Percentiles rank a stretch among this genome's conserved stretches.
These are phyloP conservation scores for Exophiala dermatitidis DNA, from an alignment of 2,329 filamentous ascomycete species.

Conservation along the genomic window DNA sequence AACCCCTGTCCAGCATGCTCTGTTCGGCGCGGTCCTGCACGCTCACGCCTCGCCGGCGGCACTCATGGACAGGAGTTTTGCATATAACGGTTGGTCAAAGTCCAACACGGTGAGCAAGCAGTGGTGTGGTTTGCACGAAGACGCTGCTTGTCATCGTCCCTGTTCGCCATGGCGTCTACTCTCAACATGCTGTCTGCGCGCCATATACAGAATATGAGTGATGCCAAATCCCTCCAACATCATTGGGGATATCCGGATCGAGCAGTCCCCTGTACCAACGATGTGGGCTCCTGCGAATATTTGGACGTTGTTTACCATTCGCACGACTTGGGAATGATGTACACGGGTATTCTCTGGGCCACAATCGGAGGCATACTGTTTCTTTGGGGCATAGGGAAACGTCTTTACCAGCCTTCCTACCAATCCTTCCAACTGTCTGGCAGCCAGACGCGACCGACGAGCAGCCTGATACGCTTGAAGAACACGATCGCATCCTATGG, in stretches of 20 bases:
- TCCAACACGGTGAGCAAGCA: no score
- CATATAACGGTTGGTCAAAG: no score
- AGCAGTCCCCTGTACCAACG: conserved; percentile 51
- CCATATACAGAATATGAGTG: conserved; percentile 43
- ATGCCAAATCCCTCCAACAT: conserved; percentile 35
- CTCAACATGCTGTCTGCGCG: conserved; percentile 6
- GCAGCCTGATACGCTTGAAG: conserved; percentile 28
- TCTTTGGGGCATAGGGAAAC: conserved; percentile 36
- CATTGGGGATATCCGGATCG: conserved; percentile 54
- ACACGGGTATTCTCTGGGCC: conserved; percentile 52
- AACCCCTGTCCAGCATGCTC: no score
- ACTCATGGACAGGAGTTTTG: no score
- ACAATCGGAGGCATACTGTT: conserved; percentile 45
- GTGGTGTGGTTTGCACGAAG: background rate
- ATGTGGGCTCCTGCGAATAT: conserved; percentile 51
- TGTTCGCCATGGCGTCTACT: conserved; percentile 5
- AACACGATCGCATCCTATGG: conserved; percentile 38
- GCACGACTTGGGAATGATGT: conserved; percentile 50
- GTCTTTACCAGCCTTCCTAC: background rate
- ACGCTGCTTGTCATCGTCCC: background rate
- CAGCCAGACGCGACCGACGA: background rate
- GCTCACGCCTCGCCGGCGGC: no score
- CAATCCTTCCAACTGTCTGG: background rate
- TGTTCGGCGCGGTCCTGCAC: no score
- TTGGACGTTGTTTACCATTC: conserved; percentile 49